These are phyloP conservation scores for Fusarium setosum DNA, from an alignment of 2,329 filamentous ascomycete genomes.

Conservation along the genomic window DNA sequence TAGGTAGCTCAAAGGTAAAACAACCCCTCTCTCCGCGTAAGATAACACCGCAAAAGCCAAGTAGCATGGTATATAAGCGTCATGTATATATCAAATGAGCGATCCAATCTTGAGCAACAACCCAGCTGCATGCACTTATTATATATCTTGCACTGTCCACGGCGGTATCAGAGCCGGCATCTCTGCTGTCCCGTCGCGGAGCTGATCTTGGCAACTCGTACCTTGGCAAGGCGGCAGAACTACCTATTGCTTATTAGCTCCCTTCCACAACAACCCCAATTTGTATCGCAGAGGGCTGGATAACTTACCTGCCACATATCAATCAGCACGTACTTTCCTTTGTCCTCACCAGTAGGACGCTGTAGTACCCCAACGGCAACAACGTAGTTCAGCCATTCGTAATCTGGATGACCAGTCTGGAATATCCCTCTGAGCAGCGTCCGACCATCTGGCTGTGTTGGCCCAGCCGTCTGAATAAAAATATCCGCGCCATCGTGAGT, in stretches of 20 bases:
- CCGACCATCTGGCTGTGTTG: constrained; percentile 47
- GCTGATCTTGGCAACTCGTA: constrained; percentile 4
- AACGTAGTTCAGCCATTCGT: constrained; percentile 52
- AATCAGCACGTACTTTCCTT: constrained; percentile 39
- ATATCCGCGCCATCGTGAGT: constrained; percentile 53
- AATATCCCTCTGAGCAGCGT: constrained; percentile 45
- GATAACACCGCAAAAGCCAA: no score
- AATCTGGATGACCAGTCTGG: constrained; percentile 49
- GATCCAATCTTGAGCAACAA: no score
- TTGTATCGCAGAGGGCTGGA: neutral
- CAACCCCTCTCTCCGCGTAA: no score
- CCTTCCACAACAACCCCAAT: neutral
- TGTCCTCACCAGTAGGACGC: constrained; percentile 6
- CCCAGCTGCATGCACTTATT: neutral
- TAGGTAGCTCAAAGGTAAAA: no score
- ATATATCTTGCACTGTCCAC: neutral
- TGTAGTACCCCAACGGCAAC: constrained; percentile 42
- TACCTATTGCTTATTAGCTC: constrained; percentile 19
- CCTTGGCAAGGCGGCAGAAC: constrained; percentile 16
- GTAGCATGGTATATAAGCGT: no score
- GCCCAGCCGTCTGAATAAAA: constrained; percentile 50
- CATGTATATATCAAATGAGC: no score
- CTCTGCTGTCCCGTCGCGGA: neutral
- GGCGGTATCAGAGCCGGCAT: neutral
- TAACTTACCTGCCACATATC: constrained; percentile 41